A percentile compares a stretch with the other conserved stretches of the same genome.
Conservation (phyloP, 2,329 filamentous ascomycete genomes). For the Penicillium sp. region DNA sequence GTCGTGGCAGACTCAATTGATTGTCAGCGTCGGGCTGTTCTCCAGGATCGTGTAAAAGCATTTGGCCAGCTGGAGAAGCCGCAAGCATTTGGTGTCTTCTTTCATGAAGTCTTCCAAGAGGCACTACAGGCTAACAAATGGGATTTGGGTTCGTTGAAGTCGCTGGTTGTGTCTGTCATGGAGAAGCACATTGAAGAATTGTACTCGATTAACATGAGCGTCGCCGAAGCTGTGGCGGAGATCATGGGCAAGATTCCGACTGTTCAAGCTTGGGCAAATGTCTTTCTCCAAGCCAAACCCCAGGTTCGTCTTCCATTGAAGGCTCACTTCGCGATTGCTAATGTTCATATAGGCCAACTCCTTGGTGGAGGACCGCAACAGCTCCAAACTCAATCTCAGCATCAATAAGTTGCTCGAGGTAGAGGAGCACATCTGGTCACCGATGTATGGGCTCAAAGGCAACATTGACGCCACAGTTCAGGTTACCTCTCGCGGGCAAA, state of each 20-base stretch:
- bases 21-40: slow-evolving; percentile 83
- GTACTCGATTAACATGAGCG: slow-evolving; percentile 77
- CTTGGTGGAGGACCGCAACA: slow-evolving; percentile 74
- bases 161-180: slow-evolving; percentile 67
- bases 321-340: slow-evolving; percentile 26
- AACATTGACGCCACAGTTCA: slow-evolving; percentile 98
- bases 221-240: slow-evolving; percentile 72
- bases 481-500: slow-evolving; percentile 71
- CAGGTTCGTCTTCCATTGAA: slow-evolving; percentile 50
- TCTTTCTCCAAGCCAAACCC: slow-evolving; percentile 72
- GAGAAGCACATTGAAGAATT: slow-evolving; percentile 80
- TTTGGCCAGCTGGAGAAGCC: slow-evolving; percentile 75
- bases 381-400: slow-evolving; percentile 73
- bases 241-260: slow-evolving; percentile 79
- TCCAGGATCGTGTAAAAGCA: slow-evolving; percentile 92
- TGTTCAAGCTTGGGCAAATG: slow-evolving; percentile 75
- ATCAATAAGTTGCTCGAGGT: slow-evolving; percentile 93
- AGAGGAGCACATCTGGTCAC: slow-evolving; percentile 97
- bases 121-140: slow-evolving; percentile 80
- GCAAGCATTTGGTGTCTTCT: slow-evolving; percentile 85
- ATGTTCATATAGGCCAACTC: slow-evolving; percentile 57
- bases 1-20: slow-evolving; percentile 95
- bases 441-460: slow-evolving; percentile 93
- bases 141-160: slow-evolving; percentile 65
- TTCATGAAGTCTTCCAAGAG: slow-evolving; percentile 94